A percentile compares a stretch with the other conserved stretches of the same genome.
Conservation (phyloP, 371 early-diverging fungal genomes). For the Nematocida displodere region DNA sequence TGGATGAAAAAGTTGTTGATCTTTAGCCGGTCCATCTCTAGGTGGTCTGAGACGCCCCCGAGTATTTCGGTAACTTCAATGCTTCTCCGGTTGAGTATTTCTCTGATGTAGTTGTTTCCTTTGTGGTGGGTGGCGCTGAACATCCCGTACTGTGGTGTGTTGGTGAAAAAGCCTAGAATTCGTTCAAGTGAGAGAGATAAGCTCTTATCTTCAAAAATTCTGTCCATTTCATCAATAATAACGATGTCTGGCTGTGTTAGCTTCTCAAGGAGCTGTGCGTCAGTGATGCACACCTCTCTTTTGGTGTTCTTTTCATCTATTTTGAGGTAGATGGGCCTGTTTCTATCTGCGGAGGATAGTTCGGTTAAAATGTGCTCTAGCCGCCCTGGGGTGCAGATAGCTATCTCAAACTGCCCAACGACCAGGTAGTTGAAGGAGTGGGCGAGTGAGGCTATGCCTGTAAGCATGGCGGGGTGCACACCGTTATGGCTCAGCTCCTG, state of each 20-base stretch:
- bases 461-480: slow-evolving; percentile 37
- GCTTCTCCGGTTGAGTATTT: slow-evolving; percentile 30
- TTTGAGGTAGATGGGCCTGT: slow-evolving; percentile 71
- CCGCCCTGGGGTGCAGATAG: slow-evolving; percentile 84
- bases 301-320: slow-evolving; percentile 75
- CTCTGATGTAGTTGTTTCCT: slow-evolving; percentile 45
- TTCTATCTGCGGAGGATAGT: slow-evolving; percentile 26
- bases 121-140: slow-evolving; percentile 64
- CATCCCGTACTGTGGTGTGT: slow-evolving; percentile 56
- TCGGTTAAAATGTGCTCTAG: slow-evolving; percentile 79
- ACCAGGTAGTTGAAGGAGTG: slow-evolving; percentile 92
- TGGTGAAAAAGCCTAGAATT: slow-evolving; percentile 48
- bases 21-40: slow-evolving; percentile 15
- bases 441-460: slow-evolving; percentile 68
- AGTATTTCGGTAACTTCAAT: slow-evolving; percentile 26
- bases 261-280: slow-evolving; percentile 25
- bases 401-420: slow-evolving; percentile 76
- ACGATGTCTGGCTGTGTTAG: slow-evolving; percentile 54
- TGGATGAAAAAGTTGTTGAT: slow-evolving; percentile 37
- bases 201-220: slow-evolving; percentile 63
- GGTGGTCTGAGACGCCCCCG: slow-evolving; percentile 43
- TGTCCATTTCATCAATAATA: slow-evolving; percentile 65
- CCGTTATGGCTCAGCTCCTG: slow-evolving; percentile 53
- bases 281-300: slow-evolving; percentile 28
- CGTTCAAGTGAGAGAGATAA: slow-evolving; percentile 50